These are phyloP conservation scores for Hanseniaspora singularis DNA, from an alignment of 805 yeast species.

Conservation along the genomic window DNA sequence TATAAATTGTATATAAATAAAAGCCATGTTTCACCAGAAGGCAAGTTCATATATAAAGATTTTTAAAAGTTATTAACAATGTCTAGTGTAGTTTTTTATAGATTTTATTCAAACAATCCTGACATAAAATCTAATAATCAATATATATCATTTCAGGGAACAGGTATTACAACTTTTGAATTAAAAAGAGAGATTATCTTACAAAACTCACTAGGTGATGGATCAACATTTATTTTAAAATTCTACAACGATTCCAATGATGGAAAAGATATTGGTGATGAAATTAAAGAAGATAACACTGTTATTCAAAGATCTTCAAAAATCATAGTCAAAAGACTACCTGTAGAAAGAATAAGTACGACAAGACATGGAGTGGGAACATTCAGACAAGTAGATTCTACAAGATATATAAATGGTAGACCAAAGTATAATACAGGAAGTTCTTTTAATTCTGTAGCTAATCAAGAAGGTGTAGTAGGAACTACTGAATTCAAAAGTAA, in stretches of 20 bases:
- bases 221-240: conserved; percentile 69
- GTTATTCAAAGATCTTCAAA: conserved; percentile 85
- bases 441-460: conserved; percentile 21
- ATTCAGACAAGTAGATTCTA: conserved; percentile 41
- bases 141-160: conserved; percentile 64
- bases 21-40: too few species aligned
- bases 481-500: conserved; percentile 16
- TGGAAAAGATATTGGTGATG: conserved; percentile 59
- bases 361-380: conserved; percentile 29
- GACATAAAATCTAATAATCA: conserved; percentile 17
- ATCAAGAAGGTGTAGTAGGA: conserved; percentile 14
- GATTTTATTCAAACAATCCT: conserved; percentile 10
- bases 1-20: neutral
- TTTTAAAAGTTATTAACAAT: neutral
- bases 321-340: conserved; percentile 69
- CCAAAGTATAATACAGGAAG: conserved; percentile 35
- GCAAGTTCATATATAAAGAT: neutral
- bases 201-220: conserved; percentile 69
- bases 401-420: conserved; percentile 61
- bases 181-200: conserved; percentile 78
- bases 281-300: conserved; percentile 75
- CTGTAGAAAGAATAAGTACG: conserved; percentile 35
- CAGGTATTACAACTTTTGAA: conserved; percentile 91
- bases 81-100: conserved; percentile 13
- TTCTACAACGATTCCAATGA: conserved; percentile 32